These are phyloP conservation scores for Diversispora eburnea DNA, from an alignment of 192 early-diverging fungal genomes.

Conservation along the genomic window DNA sequence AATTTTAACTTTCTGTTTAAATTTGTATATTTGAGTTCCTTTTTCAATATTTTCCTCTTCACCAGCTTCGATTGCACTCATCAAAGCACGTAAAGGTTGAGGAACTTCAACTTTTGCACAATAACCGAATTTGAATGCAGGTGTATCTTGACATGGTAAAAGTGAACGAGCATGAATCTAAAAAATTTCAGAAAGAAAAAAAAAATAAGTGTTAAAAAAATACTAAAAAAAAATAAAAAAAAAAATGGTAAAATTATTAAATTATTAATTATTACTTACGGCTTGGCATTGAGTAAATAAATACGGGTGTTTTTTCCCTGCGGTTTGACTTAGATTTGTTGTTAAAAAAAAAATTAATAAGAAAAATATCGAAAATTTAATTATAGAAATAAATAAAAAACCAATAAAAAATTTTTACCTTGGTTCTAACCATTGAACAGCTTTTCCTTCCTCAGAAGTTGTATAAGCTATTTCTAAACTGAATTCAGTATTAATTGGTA, in stretches of 20 bases:
- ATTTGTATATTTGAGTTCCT: slow-evolving; percentile 63
- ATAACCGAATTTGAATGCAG: slow-evolving; percentile 85
- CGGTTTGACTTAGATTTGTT: slow-evolving; percentile 71
- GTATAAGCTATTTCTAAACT: slow-evolving; percentile 68
- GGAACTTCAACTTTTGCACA: slow-evolving; percentile 63
- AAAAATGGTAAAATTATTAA: neutral
- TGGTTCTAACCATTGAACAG: slow-evolving; percentile 87
- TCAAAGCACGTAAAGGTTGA: slow-evolving; percentile 84
- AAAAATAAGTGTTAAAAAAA: neutral
- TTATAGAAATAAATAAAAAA: neutral
- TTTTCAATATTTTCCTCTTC: slow-evolving; percentile 51
- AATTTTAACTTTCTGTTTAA: slow-evolving; percentile 84
- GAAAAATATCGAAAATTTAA: neutral
- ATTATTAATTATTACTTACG: slow-evolving; percentile 30
- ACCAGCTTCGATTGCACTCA: slow-evolving; percentile 82
- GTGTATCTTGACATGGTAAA: slow-evolving; percentile 87
- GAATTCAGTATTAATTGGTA: slow-evolving; percentile 47
- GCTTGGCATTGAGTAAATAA: slow-evolving; percentile 96
- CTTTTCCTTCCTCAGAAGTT: slow-evolving; percentile 79
- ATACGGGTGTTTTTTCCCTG: slow-evolving; percentile 91
- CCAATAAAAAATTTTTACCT: slow-evolving; percentile 38
- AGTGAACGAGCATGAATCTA: slow-evolving; percentile 89
- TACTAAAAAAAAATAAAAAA: neutral
- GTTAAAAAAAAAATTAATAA: neutral
- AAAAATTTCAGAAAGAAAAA: no score